Conservation (phyloP, 768 basidiomycete species). For the Lentinula lateritia region DNA sequence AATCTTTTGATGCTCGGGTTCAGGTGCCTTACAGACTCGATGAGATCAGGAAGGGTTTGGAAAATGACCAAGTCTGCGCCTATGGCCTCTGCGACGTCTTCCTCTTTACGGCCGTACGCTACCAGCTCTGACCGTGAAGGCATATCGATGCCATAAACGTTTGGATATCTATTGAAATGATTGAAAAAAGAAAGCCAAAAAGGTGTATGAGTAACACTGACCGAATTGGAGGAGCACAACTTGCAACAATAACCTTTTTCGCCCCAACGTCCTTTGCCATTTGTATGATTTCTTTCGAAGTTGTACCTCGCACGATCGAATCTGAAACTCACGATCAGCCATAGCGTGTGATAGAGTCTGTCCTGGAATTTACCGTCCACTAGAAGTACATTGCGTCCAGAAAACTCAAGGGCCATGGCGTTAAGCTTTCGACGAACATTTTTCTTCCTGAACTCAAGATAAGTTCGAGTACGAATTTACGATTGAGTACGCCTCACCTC, state of each 20-base stretch:
- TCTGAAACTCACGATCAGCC: constrained; percentile 40
- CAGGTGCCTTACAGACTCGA: constrained; percentile 78
- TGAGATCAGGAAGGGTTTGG: constrained; percentile 86
- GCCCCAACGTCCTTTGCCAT: constrained; percentile 99
- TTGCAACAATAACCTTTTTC: constrained; percentile 91
- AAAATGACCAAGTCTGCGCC: constrained; percentile 96
- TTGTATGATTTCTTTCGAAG: constrained; percentile 96
- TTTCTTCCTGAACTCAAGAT: constrained; percentile 56
- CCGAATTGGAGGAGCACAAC: constrained; percentile 96
- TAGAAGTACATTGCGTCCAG: constrained; percentile 84
- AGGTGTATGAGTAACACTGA: constrained; percentile 21
- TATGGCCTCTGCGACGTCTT: constrained; percentile 72
- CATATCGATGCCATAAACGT: constrained; percentile 99
- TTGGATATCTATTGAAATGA: constrained; percentile 54
- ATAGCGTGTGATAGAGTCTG: background rate
- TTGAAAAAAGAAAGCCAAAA: background rate
- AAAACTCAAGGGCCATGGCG: constrained; percentile 97
- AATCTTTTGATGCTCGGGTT: constrained; percentile 74
- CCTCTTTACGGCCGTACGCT: constrained; percentile 67
- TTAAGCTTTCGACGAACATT: constrained; percentile 95
- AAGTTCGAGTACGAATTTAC: background rate
- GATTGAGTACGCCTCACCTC: constrained; percentile 41
- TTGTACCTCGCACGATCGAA: constrained; percentile 97
- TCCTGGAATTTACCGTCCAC: constrained; percentile 74
- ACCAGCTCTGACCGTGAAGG: constrained; percentile 93